phyloP scores from a whole-genome alignment of 257 asterid species.

The Ilex aquifolium region DNA sequence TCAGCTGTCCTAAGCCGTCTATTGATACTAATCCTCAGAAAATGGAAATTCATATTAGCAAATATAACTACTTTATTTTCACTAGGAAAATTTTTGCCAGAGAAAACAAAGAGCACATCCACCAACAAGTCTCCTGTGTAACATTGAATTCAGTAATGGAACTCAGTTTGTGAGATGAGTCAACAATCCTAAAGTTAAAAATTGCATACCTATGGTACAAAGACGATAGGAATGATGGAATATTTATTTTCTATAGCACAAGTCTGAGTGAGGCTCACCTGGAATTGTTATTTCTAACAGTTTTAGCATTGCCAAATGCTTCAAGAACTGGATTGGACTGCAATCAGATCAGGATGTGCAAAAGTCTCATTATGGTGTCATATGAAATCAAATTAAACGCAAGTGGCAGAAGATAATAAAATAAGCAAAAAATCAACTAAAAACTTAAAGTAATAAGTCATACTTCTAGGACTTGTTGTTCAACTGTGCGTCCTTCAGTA shows the following conservation, averaged over 20 bases:
- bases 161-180: too few species aligned
- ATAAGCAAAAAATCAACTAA: neutral
- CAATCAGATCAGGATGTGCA: conserved; percentile 26
- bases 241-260: conserved; percentile 18
- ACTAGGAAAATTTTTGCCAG: too few species aligned
- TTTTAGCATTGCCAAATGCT: conserved; percentile 99
- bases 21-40: too few species aligned
- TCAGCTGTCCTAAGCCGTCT: too few species aligned
- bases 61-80: too few species aligned
- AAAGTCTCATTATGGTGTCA: conserved; percentile 9
- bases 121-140: too few species aligned
- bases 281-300: conserved; percentile 96
- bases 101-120: too few species aligned
- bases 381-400: neutral
- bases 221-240: conserved; percentile 11
- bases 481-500: conserved; percentile 98
- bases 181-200: too few species aligned
- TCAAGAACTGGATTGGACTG: conserved; percentile 99
- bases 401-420: conserved; percentile 10
- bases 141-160: too few species aligned
- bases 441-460: conserved; percentile 14
- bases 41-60: too few species aligned
- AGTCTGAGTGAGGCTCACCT: conserved; percentile 52
- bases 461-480: conserved; percentile 99
- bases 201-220: too few species aligned